These are phyloP conservation scores for Elaeagnus macrophylla DNA, from an alignment of 306 rosid genomes.

Conservation along the genomic window DNA sequence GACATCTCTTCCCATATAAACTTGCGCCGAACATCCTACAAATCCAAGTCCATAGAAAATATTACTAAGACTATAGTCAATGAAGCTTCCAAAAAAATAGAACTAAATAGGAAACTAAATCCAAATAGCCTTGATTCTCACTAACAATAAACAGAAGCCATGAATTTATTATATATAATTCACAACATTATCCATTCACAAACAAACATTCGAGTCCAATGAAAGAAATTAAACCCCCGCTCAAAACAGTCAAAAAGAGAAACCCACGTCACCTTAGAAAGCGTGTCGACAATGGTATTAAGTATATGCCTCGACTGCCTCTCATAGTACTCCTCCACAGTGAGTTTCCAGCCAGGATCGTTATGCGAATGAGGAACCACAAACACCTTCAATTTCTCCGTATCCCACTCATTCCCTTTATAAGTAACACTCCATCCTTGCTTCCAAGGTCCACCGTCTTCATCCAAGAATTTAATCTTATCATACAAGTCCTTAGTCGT, in stretches of 20 bases:
- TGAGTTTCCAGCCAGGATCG: conserved; percentile 97
- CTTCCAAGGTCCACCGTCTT: conserved; percentile 93
- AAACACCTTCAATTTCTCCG: conserved; percentile 73
- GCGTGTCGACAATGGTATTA: conserved; percentile 78
- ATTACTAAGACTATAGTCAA: background rate
- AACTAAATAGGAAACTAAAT: background rate
- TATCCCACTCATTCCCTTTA: conserved; percentile 86
- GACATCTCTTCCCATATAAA: conserved; percentile 99
- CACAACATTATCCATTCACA: background rate
- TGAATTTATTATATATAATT: too few relatives aligned
- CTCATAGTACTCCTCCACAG: conserved; percentile 87
- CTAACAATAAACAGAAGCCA: too few relatives aligned
- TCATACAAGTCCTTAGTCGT: conserved; percentile 82
- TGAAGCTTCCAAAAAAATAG: too few relatives aligned
- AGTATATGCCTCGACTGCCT: conserved; percentile 75
- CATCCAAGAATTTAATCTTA: conserved; percentile 65
- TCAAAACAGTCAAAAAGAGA: background rate
- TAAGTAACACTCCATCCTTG: conserved; percentile 88
- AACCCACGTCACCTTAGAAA: conserved; percentile 46
- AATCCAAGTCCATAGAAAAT: conserved; percentile 14
- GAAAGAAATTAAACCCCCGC: background rate
- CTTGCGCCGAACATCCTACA: conserved; percentile 78
- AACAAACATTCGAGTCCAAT: background rate
- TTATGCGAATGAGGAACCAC: conserved; percentile 98
- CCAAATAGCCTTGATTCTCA: background rate